Conservation (phyloP, 1,284 basidiomycete species). For the Boletus calvinii region DNA sequence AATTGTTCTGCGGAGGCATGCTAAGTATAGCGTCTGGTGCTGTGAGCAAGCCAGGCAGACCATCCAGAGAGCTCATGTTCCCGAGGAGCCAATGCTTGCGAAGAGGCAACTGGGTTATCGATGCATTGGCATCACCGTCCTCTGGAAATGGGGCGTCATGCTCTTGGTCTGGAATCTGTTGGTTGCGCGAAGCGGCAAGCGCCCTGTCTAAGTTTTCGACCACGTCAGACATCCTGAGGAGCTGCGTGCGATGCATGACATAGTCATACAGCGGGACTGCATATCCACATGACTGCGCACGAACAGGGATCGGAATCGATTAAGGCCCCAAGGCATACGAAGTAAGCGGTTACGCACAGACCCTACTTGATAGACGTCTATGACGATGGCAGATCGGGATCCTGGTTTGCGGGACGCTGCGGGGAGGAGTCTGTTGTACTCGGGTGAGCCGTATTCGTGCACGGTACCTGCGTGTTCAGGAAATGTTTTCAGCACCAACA, state of each 20-base stretch:
- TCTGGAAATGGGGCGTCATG: background rate
- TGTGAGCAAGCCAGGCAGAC: constrained; percentile 40
- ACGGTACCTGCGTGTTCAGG: constrained; percentile 39
- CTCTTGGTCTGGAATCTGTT: background rate
- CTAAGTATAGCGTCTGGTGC: constrained; percentile 23
- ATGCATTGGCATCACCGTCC: background rate
- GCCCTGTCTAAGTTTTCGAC: constrained; percentile 33
- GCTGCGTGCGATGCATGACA: constrained; percentile 43
- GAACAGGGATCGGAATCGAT: background rate
- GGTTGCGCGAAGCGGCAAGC: background rate
- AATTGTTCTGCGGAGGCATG: constrained; percentile 15
- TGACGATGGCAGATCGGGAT: constrained; percentile 48
- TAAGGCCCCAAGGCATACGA: background rate
- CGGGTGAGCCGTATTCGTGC: constrained; percentile 51
- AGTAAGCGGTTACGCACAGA: constrained; percentile 39
- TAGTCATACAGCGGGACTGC: constrained; percentile 52
- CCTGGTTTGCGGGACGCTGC: constrained; percentile 46
- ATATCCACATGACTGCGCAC: constrained; percentile 51
- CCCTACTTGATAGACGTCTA: constrained; percentile 50
- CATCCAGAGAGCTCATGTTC: constrained; percentile 52
- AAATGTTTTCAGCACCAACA: background rate
- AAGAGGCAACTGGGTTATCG: constrained; percentile 35
- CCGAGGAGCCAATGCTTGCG: constrained; percentile 45
- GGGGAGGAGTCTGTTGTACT: constrained; percentile 36
- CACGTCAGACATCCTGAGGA: constrained; percentile 32